Evolutionary conservation across 768 basidiomycete species (phyloP).

Genomic region (Tephrocybe rancida): DNA sequence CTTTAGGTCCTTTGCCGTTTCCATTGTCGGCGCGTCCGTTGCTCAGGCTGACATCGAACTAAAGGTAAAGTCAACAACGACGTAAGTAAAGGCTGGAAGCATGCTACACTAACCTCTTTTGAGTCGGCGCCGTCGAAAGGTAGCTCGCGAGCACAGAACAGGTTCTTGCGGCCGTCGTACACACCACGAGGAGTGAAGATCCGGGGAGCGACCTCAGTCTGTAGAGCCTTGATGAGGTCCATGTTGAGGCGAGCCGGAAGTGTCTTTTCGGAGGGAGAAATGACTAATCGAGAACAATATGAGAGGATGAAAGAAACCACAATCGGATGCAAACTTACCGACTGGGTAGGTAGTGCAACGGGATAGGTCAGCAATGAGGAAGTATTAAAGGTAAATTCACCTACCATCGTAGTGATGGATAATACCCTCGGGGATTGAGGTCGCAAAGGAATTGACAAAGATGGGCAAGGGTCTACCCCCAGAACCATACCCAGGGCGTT

Average conservation of each 20-base stretch:
- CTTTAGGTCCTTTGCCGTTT: slow-evolving; percentile 55
- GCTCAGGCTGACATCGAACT: slow-evolving; percentile 68
- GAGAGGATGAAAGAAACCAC: background rate
- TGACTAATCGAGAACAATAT: slow-evolving; percentile 41
- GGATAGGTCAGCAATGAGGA: background rate
- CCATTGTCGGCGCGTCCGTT: slow-evolving; percentile 30
- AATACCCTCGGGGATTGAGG: slow-evolving; percentile 58
- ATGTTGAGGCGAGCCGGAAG: slow-evolving; percentile 71
- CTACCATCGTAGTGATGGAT: slow-evolving; percentile 83
- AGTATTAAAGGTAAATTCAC: slow-evolving; percentile 23
- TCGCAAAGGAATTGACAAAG: slow-evolving; percentile 65
- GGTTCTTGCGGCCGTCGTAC: slow-evolving; percentile 82
- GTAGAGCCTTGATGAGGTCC: slow-evolving; percentile 67
- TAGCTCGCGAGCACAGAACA: slow-evolving; percentile 62
- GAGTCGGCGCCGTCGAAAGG: slow-evolving; percentile 55
- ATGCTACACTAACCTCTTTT: slow-evolving; percentile 47
- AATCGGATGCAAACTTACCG: slow-evolving; percentile 34
- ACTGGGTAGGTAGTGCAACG: slow-evolving; percentile 29
- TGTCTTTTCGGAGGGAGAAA: slow-evolving; percentile 67
- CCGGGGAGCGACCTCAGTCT: slow-evolving; percentile 55
- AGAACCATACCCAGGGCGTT: slow-evolving; percentile 63
- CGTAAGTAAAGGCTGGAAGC: background rate
- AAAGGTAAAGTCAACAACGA: slow-evolving; percentile 8
- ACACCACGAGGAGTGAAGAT: slow-evolving; percentile 75
- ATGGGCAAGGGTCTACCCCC: slow-evolving; percentile 46